Conservation (phyloP, 192 early-diverging fungal species). For the Pilaira anomala region DNA sequence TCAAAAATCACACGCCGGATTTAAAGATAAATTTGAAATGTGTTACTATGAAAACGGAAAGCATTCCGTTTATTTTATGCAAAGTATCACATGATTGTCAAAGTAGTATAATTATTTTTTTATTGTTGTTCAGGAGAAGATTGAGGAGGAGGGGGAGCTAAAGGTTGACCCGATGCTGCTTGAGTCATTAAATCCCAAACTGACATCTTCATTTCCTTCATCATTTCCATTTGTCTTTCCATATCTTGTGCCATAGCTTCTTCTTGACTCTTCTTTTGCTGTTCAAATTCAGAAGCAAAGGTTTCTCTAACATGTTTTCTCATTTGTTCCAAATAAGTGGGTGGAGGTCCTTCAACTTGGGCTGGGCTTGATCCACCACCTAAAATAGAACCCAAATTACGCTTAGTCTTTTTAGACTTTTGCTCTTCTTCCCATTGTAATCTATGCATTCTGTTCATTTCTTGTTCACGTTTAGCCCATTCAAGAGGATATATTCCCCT, state of each 20-base stretch:
- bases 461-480: slow-evolving; percentile 69
- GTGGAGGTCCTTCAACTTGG: slow-evolving; percentile 60
- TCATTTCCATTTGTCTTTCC: slow-evolving; percentile 63
- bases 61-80: slow-evolving; percentile 13
- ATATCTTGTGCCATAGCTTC: slow-evolving; percentile 61
- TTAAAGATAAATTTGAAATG: not conserved
- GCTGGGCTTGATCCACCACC: slow-evolving; percentile 34
- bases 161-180: slow-evolving; percentile 32
- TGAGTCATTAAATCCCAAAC: slow-evolving; percentile 79
- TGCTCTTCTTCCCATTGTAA: slow-evolving; percentile 68
- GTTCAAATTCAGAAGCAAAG: slow-evolving; percentile 70
- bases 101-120: slow-evolving; percentile 5
- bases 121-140: slow-evolving; percentile 6
- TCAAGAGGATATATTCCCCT: slow-evolving; percentile 65
- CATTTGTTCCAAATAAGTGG: slow-evolving; percentile 58
- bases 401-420: slow-evolving; percentile 50
- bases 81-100: slow-evolving; percentile 9
- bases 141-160: not conserved
- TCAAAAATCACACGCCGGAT: too few relatives aligned
- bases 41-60: slow-evolving; percentile 11
- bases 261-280: slow-evolving; percentile 64
- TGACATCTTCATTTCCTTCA: slow-evolving; percentile 88
- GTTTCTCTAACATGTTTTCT: slow-evolving; percentile 59
- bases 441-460: slow-evolving; percentile 58
- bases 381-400: slow-evolving; percentile 50